Evolutionary conservation across 73 alveolate genomes (phyloP), one percentile per base, ranked within the genome.

Genomic region (Tetrahymena thermophila): DNA sequence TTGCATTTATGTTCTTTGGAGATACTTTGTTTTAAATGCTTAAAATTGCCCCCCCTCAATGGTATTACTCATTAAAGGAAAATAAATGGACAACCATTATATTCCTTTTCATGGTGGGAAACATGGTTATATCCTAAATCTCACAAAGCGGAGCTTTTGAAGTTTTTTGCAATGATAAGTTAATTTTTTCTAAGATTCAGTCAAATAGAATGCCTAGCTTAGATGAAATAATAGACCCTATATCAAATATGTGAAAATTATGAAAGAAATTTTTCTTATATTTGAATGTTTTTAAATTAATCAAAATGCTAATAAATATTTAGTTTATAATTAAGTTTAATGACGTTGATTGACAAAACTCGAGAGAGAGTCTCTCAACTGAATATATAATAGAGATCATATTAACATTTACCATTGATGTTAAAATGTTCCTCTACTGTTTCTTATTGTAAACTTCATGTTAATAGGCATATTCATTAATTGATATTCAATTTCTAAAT

Each of bases 281-380:
- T 40, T 40, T 40, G 44, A 40, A 4, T 40, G 1, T 40, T 37
- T 3, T 37, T 37, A 37, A 37, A 37, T 37, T 4, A 58, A n/a
- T 25, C 42, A 28, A 71, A 19, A 71, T 31, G 23, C 89, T 25
- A 19, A 23, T 25, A 10, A 71, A 25, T 71, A 71, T 71, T 71
- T 34, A 28, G 35, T 71, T 71, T 71, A 7, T 71, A 71, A 71
- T 71, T 71, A 71, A 71, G 89, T 71, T 28, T 7, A 71, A 71
- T 71, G 89, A 71, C 0, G 89, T 71, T 71, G 89, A 71, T 71
- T 25, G 89, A 25, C 89, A 25, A 71, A 71, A 71, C 89, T 71
- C 89, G 89, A 71, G 89, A 71, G 89, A 71, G 89, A 71, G 89
- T 71, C 89, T 71, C n/a, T 71, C 89, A 71, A 71, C 89, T 71